These are phyloP conservation scores for Phoma sp. DNA, from an alignment of 2,329 filamentous ascomycete genomes.

Conservation along the genomic window DNA sequence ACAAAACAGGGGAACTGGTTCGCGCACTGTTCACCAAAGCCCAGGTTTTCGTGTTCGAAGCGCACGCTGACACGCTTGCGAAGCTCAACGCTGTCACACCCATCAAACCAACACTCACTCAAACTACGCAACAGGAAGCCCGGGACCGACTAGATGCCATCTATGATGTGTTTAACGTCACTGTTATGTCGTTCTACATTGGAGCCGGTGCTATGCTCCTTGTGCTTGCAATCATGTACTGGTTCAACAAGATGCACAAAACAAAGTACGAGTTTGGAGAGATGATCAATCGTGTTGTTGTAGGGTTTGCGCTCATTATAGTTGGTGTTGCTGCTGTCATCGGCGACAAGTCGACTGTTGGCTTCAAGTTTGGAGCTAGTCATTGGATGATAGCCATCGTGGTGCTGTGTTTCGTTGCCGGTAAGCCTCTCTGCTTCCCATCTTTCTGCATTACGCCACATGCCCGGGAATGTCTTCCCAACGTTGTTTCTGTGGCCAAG, in stretches of 20 bases:
- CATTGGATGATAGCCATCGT: slow-evolving; percentile 34
- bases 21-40: slow-evolving; percentile 28
- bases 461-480: too few relatives aligned
- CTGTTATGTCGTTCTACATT: slow-evolving; percentile 36
- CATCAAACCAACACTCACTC: background rate
- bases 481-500: too few relatives aligned
- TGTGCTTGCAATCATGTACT: slow-evolving; percentile 64
- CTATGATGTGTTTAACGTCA: slow-evolving; percentile 33
- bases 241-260: slow-evolving; percentile 55
- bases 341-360: slow-evolving; percentile 24
- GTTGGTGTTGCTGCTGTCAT: slow-evolving; percentile 28
- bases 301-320: slow-evolving; percentile 31
- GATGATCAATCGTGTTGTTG: slow-evolving; percentile 34
- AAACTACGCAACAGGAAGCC: background rate
- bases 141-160: slow-evolving; percentile 20
- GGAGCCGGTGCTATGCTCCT: slow-evolving; percentile 54
- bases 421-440: slow-evolving; percentile 13
- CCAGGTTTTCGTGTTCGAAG: slow-evolving; percentile 35
- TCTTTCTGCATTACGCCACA: background rate
- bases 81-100: slow-evolving; percentile 33
- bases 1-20: slow-evolving; percentile 23
- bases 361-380: slow-evolving; percentile 33
- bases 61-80: slow-evolving; percentile 32
- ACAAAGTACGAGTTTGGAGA: slow-evolving; percentile 39
- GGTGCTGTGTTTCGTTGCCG: slow-evolving; percentile 25